Base-by-base conservation (phyloP, 257 asterid genomes). In the Penstemon newberryi region DNA sequence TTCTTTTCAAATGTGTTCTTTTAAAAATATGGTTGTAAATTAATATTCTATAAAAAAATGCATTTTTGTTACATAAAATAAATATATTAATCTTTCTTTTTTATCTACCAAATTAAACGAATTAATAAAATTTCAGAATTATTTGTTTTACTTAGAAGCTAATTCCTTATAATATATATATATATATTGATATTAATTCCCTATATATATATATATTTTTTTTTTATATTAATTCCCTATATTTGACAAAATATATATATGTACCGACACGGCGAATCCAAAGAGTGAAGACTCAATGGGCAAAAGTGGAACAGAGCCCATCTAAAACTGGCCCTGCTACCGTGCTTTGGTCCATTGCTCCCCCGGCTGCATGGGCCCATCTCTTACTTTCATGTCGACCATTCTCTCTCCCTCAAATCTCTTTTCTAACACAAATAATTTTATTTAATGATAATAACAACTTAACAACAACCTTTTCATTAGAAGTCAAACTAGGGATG, bases 301-400 rank as follows among this genome's bases (percentile, higher is more conserved):
- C 49, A 39, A 65, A 78, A 70, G 77, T 68, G 75, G 69, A 51
- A 60, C 62, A 79, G 60, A 77, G 76, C 65, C 79, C 80, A 83
- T 63, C 56, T 63, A 66, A 69, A 72, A 50, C 45, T 79, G 67
- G 80, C 53, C 83, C 83, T 51, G 57, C 69, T 71, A 25, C 80
- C 71, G 63, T 77, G 75, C 58, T 65, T 71, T 71, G 82, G 86
- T 83, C 84, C 81, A 70, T 64, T 65, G 47, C 73, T 69, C n/a
- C 19, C 80, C 82, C 66, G 55, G 54, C 83, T 51, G 7, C 10
- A 6, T 18, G 82, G 89, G 52, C 83, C 86, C 89, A 71, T 61
- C 67, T 77, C 80, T 52, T 60, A 56, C 83, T 80, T 69, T 77
- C 74, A 65, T 81, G 84, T 81, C 76, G 50, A 49, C 78, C 56